Evolutionary conservation across 306 rosid species (phyloP).

Genomic region (Dalbergia cochinchinensis): DNA sequence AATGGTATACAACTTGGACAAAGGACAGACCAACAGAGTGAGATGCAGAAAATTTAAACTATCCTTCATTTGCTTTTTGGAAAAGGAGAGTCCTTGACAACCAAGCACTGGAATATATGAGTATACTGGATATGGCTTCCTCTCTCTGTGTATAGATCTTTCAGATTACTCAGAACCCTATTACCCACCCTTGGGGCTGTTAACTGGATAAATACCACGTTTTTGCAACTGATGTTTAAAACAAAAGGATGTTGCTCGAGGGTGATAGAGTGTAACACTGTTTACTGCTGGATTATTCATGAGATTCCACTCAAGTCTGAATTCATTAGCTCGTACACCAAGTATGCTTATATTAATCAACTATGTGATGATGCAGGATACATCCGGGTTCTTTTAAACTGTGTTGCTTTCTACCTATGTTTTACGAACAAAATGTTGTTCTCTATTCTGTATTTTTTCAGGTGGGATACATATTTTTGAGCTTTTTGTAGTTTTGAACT

Average conservation of each 20-base stretch:
- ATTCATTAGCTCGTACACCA: conserved; percentile 15
- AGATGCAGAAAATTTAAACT: neutral
- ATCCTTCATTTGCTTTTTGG: conserved; percentile 22
- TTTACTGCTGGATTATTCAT: conserved; percentile 30
- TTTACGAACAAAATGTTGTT: conserved; percentile 80
- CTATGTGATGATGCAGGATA: conserved; percentile 72
- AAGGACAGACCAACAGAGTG: conserved; percentile 24
- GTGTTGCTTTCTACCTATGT: conserved; percentile 78
- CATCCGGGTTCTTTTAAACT: conserved; percentile 78
- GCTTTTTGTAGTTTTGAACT: conserved; percentile 31
- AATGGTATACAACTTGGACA: conserved; percentile 11
- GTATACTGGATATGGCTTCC: neutral
- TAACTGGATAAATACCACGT: conserved; percentile 28
- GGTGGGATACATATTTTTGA: conserved; percentile 60
- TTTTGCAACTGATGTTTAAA: conserved; percentile 39
- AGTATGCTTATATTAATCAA: conserved; percentile 28
- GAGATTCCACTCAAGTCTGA: conserved; percentile 17
- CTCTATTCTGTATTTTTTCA: conserved; percentile 80
- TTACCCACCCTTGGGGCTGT: neutral
- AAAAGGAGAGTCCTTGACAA: conserved; percentile 3
- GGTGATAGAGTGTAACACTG: neutral
- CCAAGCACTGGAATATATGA: neutral
- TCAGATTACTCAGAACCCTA: neutral
- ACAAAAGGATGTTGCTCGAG: conserved; percentile 14
- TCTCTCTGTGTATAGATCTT: neutral